These are phyloP conservation scores for Penicillium cinerascens DNA, from an alignment of 495 filamentous ascomycete species.

Conservation along the genomic window DNA sequence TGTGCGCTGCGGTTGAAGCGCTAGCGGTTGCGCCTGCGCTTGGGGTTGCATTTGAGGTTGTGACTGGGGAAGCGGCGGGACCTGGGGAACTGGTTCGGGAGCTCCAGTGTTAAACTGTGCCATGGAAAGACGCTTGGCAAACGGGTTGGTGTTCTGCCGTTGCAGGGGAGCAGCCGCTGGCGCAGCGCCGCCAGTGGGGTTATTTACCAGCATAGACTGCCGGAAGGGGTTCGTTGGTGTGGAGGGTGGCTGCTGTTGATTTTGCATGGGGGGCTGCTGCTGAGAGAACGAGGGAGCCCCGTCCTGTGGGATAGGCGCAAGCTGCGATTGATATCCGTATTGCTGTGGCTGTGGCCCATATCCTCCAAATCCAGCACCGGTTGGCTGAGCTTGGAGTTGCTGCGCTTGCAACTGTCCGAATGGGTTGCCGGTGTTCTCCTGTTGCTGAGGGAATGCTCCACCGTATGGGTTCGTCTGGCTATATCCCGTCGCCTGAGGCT, in stretches of 20 bases:
- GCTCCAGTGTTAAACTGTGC: conserved; percentile 27
- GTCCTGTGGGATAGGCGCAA: conserved; percentile 64
- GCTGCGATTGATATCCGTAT: conserved; percentile 46
- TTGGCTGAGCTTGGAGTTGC: conserved; percentile 59
- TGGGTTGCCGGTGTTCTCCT: conserved; percentile 47
- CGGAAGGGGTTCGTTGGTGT: conserved; percentile 85
- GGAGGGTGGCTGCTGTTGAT: conserved; percentile 42
- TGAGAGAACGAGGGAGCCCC: conserved; percentile 51
- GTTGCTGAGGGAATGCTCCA: conserved; percentile 47
- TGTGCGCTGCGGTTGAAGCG: conserved; percentile 42
- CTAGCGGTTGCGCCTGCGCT: conserved; percentile 30
- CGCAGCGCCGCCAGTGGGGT: conserved; percentile 42
- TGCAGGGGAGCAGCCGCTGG: conserved; percentile 39
- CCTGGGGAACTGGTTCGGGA: conserved; percentile 39
- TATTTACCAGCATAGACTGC: conserved; percentile 70
- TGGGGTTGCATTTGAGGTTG: conserved; percentile 20
- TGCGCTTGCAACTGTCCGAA: conserved; percentile 46
- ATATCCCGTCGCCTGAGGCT: conserved; percentile 32
- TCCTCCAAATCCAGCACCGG: conserved; percentile 82
- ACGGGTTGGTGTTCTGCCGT: conserved; percentile 81
- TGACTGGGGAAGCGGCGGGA: conserved; percentile 38
- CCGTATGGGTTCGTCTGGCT: conserved; percentile 21
- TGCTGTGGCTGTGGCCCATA: conserved; percentile 68
- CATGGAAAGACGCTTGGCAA: conserved; percentile 58
- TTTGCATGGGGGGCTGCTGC: conserved; percentile 35